A percentile compares a stretch with the other conserved stretches of the same genome.
These are phyloP conservation scores for Pythium dissotocum DNA, from an alignment of 352 stramenopile species.

Conservation along the genomic window DNA sequence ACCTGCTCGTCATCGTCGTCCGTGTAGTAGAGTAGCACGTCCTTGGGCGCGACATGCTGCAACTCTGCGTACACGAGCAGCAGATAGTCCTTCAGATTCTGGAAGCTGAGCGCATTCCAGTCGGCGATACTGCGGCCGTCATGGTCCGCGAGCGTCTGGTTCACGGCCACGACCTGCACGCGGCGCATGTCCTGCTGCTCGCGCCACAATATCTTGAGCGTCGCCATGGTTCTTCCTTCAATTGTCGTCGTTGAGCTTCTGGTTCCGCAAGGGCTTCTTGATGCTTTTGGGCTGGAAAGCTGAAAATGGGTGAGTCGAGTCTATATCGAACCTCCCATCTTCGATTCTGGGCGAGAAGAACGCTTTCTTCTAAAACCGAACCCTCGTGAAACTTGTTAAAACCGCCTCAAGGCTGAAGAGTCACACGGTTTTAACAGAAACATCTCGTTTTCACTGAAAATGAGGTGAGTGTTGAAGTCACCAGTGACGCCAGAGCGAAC, in stretches of 20 bases:
- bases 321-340: conserved; percentile 13
- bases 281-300: background rate
- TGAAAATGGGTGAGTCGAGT: background rate
- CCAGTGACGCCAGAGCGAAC: background rate
- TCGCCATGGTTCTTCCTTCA: conserved; percentile 47
- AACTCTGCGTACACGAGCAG: conserved; percentile 64
- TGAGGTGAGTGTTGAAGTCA: background rate
- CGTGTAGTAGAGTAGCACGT: conserved; percentile 79
- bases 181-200: conserved; percentile 86
- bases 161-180: conserved; percentile 70
- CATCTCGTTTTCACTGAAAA: background rate
- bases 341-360: conserved; percentile 9
- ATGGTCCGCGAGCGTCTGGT: conserved; percentile 50
- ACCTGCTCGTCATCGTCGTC: conserved; percentile 85
- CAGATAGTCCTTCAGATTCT: conserved; percentile 68
- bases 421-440: conserved; percentile 6
- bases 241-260: conserved; percentile 4
- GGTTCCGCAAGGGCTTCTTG: background rate
- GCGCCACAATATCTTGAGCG: conserved; percentile 83
- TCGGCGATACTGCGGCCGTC: conserved; percentile 41
- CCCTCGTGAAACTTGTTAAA: conserved; percentile 11
- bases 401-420: background rate
- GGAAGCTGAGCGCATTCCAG: conserved; percentile 46
- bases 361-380: conserved; percentile 8
- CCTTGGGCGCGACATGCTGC: conserved; percentile 22